Conservation (phyloP, 2,329 filamentous ascomycete species). For the Arthrobotrys musiformis region DNA sequence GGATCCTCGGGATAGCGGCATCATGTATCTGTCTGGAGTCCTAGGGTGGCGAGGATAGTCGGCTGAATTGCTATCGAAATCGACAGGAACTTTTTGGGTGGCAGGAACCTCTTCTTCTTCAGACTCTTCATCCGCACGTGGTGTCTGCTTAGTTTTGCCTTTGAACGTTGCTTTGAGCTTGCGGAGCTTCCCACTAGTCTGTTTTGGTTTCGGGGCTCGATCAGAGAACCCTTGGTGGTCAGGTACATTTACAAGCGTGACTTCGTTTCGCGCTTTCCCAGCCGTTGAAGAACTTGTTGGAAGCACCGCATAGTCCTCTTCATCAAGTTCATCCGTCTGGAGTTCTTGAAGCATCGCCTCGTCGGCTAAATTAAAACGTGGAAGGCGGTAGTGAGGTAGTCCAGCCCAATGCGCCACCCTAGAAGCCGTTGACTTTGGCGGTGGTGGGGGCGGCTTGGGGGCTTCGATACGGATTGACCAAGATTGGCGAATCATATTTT, state of each 20-base stretch:
- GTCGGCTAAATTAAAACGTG: conserved; percentile 47
- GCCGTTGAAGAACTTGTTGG: conserved; percentile 33
- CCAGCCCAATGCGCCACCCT: conserved; percentile 49
- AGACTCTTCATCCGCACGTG: not conserved
- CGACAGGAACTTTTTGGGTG: conserved; percentile 24
- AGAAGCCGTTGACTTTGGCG: conserved; percentile 24
- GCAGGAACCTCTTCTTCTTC: conserved; percentile 14
- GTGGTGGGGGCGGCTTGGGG: conserved; percentile 38
- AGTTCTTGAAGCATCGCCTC: conserved; percentile 50
- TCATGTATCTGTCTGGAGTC: conserved; percentile 51
- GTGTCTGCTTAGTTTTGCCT: not conserved
- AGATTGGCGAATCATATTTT: conserved; percentile 43
- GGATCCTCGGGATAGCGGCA: conserved; percentile 24
- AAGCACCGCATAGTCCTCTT: conserved; percentile 43
- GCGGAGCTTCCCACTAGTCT: conserved; percentile 24
- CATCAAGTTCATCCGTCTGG: conserved; percentile 44
- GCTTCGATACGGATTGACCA: conserved; percentile 54
- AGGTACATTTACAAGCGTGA: conserved; percentile 34
- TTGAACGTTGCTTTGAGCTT: conserved; percentile 23
- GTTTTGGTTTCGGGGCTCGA: conserved; percentile 18
- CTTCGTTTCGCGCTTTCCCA: conserved; percentile 31
- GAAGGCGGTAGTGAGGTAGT: conserved; percentile 50
- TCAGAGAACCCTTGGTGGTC: conserved; percentile 38
- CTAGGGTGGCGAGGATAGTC: conserved; percentile 52
- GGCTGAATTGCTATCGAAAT: conserved; percentile 47